Evolutionary conservation across 345 rosid genomes (phyloP).

Genomic region (Eucalyptus erythrocorys): DNA sequence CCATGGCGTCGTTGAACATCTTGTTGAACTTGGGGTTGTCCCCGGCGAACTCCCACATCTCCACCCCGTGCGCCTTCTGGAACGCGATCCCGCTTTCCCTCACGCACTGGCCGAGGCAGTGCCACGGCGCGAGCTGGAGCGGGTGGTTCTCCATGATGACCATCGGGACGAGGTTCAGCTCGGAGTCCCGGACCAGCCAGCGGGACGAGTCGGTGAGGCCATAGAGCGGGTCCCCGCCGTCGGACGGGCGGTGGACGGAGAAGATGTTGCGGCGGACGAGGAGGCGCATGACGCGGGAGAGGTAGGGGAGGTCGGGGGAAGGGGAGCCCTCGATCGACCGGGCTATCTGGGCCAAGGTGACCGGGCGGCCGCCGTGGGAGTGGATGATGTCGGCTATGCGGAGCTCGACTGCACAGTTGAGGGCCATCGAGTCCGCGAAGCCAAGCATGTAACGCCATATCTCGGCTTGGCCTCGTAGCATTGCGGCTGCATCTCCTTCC

Average conservation of each 20-base stretch:
- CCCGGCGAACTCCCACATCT: not conserved
- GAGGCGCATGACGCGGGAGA: conserved; percentile 23
- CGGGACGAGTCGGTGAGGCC: conserved; percentile 5
- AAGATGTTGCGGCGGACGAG: conserved; percentile 18
- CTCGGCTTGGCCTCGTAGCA: conserved; percentile 1
- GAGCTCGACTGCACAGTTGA: conserved; percentile 23
- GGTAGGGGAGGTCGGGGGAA: conserved; percentile 1
- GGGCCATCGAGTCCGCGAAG: conserved; percentile 25
- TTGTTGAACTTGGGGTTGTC: not conserved
- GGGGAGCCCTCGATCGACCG: not conserved
- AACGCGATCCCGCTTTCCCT: not conserved
- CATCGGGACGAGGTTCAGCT: conserved; percentile 13
- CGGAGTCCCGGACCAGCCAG: conserved; percentile 7
- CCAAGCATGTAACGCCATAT: conserved; percentile 6
- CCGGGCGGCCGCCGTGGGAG: not conserved
- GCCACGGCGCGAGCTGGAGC: conserved; percentile 7
- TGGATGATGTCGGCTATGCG: conserved; percentile 20
- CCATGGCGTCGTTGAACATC: conserved; percentile 6
- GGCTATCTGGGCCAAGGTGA: conserved; percentile 13
- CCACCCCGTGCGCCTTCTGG: conserved; percentile 5
- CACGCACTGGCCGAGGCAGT: conserved; percentile 3
- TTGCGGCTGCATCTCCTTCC: not conserved
- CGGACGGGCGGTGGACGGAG: not conserved
- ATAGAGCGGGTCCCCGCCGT: not conserved
- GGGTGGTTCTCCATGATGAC: conserved; percentile 10